Evolutionary conservation across 1,139 yeast species (phyloP), one percentile per base, ranked within the genome.

Genomic region (Taiozyma sp.): DNA sequence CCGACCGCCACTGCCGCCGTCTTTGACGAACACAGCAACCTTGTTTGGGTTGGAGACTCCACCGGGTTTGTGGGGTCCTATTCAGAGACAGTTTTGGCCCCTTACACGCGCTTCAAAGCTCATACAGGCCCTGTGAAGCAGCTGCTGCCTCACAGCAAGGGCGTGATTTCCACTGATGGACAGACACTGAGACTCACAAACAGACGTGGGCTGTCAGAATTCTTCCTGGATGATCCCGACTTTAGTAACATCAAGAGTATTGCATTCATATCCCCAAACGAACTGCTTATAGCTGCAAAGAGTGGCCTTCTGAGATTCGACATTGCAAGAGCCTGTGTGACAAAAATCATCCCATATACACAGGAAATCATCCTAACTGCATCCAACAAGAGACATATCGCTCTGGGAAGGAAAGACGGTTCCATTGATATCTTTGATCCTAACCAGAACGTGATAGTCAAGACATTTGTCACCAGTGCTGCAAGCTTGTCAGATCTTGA

Each of bases 41-140:
- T 92, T 45, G 65, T 92, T 4, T 93, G 98, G 98, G 76, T 85
- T 5, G 97, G 96, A n/a, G 93, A 87, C 64, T 71, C 64, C 4
- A 24, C 53, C 0, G 85, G 85, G 9, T 68, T 71, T 49, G 65
- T 79, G 14, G 70, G 78, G 0, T 76, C 83, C 0, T 79, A 71
- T 55, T 73, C 72, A 51, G 74, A 72, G 4, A 67, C 67, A n/a
- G 64, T 65, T 3, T 59, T 76, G 28, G 65, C 65, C 14, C 70
- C 74, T 10, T 81, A 80, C 59, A 74, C 81, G 12, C 66, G 82
- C 46, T 83, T 79, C 61, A 73, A 72, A 51, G 79, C 84, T 2
- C 75, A 72, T 45, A 62, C 65, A 13, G 58, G 69, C 1, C 73
- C 83, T 1, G 75, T 84, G 1, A 62, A 71, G 32, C 84, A 81